phyloP scores from a whole-genome alignment of 306 rosid genomes.

The Cotoneaster glaucophyllus region DNA sequence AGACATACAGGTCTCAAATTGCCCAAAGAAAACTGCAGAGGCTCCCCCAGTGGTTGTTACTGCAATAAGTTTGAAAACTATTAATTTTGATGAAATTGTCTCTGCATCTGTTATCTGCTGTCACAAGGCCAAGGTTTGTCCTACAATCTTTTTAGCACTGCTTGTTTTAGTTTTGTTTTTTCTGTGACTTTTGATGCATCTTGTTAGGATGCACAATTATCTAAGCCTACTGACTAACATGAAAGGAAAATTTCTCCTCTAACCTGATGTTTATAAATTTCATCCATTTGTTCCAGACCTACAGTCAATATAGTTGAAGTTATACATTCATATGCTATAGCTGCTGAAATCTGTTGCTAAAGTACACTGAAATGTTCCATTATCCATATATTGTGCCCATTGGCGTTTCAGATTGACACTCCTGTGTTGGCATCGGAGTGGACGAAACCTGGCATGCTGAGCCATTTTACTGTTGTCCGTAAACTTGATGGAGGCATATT shows the following conservation, averaged over 20 bases:
- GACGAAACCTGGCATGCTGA: slow-evolving; percentile 73
- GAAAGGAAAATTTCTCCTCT: neutral
- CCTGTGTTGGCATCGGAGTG: slow-evolving; percentile 95
- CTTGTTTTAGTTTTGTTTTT: slow-evolving; percentile 5
- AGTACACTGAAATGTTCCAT: neutral
- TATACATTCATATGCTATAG: neutral
- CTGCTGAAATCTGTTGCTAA: neutral
- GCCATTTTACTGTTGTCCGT: slow-evolving; percentile 88
- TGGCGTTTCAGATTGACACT: slow-evolving; percentile 72
- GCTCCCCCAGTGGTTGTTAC: slow-evolving; percentile 76
- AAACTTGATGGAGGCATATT: slow-evolving; percentile 83
- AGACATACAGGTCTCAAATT: slow-evolving; percentile 44
- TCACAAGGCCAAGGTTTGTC: slow-evolving; percentile 76
- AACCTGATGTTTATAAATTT: neutral
- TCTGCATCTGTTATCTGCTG: slow-evolving; percentile 91
- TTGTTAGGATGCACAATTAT: neutral
- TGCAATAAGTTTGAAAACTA: slow-evolving; percentile 76
- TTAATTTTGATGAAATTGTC: slow-evolving; percentile 66
- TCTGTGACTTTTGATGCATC: neutral
- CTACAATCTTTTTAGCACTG: slow-evolving; percentile 14
- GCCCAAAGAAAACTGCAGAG: slow-evolving; percentile 49
- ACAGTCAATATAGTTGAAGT: neutral
- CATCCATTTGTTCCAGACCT: neutral
- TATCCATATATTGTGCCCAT: slow-evolving; percentile 11
- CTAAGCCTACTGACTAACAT: neutral